These are phyloP conservation scores for Citrus sinensis DNA, from an alignment of 345 rosid species.

Conservation along the genomic window DNA sequence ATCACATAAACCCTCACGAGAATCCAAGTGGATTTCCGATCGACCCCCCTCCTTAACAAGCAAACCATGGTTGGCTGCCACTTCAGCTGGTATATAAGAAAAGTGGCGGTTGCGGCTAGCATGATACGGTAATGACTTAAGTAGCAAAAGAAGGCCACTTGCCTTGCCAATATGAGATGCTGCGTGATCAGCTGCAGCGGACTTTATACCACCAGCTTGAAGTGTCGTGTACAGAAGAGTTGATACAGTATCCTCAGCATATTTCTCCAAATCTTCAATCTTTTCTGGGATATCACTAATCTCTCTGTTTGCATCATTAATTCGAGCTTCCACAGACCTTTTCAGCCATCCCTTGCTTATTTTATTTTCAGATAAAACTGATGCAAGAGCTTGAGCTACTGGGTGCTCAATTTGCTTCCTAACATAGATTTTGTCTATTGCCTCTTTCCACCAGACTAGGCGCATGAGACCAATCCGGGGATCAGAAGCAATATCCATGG, in stretches of 20 bases:
- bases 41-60: conserved; percentile 61
- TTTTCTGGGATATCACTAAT: conserved; percentile 62
- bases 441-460: conserved; percentile 94
- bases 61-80: conserved; percentile 73
- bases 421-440: conserved; percentile 74
- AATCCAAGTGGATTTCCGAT: conserved; percentile 53
- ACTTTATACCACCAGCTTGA: conserved; percentile 80
- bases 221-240: conserved; percentile 79
- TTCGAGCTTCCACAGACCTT: conserved; percentile 84
- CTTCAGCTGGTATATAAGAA: conserved; percentile 56
- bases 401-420: conserved; percentile 73
- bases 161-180: conserved; percentile 95
- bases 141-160: conserved; percentile 80
- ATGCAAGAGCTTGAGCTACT: conserved; percentile 71
- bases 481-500: conserved; percentile 93
- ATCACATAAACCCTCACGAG: conserved; percentile 57
- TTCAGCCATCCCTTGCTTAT: conserved; percentile 81
- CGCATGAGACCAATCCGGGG: conserved; percentile 90
- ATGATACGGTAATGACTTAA: conserved; percentile 78
- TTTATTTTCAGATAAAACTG: conserved; percentile 60
- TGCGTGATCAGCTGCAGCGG: conserved; percentile 80
- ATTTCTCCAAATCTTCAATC: conserved; percentile 72
- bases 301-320: conserved; percentile 67
- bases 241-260: conserved; percentile 78
- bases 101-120: conserved; percentile 67